A percentile compares a stretch with the other conserved stretches of the same genome.
Evolutionary conservation across 495 filamentous ascomycete genomes (phyloP).

Genomic region (Barbatosphaeria neglecta): DNA sequence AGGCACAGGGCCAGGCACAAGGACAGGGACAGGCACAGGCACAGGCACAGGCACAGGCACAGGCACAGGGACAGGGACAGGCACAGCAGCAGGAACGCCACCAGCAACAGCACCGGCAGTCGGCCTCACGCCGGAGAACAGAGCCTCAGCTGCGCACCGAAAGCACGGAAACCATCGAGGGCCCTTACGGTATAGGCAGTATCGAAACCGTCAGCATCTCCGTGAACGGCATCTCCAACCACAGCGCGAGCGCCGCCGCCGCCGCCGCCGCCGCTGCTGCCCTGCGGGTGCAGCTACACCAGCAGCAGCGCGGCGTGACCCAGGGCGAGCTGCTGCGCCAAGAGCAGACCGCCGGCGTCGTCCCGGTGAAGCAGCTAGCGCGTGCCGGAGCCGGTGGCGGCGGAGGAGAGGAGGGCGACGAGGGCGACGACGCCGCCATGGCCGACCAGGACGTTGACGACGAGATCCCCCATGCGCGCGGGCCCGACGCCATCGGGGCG

Average conservation of each 20-base stretch:
- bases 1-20: neutral
- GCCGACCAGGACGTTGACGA: conserved; percentile 35
- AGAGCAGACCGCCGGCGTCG: conserved; percentile 63
- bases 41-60: neutral
- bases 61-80: neutral
- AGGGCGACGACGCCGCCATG: conserved; percentile 7
- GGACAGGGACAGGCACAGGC: neutral
- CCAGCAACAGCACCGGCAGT: conserved; percentile 6
- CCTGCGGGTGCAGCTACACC: neutral
- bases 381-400: conserved; percentile 10
- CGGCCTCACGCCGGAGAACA: conserved; percentile 16
- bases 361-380: conserved; percentile 39
- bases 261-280: neutral
- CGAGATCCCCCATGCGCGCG: conserved; percentile 68
- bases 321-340: conserved; percentile 71
- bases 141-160: conserved; percentile 51
- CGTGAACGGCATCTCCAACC: conserved; percentile 48
- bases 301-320: conserved; percentile 42
- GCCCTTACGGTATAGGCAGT: conserved; percentile 56
- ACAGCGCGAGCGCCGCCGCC: conserved; percentile 15
- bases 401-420: conserved; percentile 19
- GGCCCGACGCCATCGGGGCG: conserved; percentile 70
- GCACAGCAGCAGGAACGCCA: conserved; percentile 5
- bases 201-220: conserved; percentile 62
- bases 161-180: conserved; percentile 57